Evolutionary conservation across 176 grass and related monocot species (phyloP), one percentile per base, ranked within the genome.

Genomic region (bread wheat (Triticum aestivum)): DNA sequence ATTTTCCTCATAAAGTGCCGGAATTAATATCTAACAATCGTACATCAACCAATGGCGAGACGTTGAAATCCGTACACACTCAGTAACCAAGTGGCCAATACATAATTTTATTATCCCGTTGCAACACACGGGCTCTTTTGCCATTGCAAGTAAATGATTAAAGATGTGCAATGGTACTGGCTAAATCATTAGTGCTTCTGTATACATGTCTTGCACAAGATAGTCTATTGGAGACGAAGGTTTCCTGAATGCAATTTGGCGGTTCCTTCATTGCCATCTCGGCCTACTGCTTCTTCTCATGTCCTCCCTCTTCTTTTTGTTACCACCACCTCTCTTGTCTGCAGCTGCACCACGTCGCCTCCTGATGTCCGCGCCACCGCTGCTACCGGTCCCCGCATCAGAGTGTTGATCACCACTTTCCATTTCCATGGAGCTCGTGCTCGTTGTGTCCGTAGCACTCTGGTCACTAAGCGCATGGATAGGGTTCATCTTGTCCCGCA

Each of bases 231-330:
- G 8, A 52, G 73, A 75, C 21, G 9, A 27, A 8, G 61, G 21
- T 62, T n/a, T 34, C 52, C 47, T 76, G 45, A 34, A 56, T 54
- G 27, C 27, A 77, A 77, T 56, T 77, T 9, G 26, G 15, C 1
- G 44, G 9, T 51, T 75, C 26, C 42, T 49, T 49, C 41, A 49
- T 75, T 83, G 80, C 86, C 80, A 88, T 83, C 89, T 83, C 11
- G 89, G 85, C 59, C 81, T 85, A 34, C 49, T 33, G 49, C 30
- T 77, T 30, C 18, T 78, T 71, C 79, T 65, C 56, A 32, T 41
- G 12, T 32, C 75, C n/a, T 44, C 80, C 67, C 24, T 73, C 65
- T 75, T 75, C 26, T 34, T 87, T 59, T 65, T 59, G 18, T 45
- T 26, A 9, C 80, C 11, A 58, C n/a, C 37, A 20, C 59, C 59